A percentile compares a stretch with the other conserved stretches of the same genome.
Evolutionary conservation across 1,139 yeast species (phyloP).

Genomic region (Schizosaccharomyces versatilis): DNA sequence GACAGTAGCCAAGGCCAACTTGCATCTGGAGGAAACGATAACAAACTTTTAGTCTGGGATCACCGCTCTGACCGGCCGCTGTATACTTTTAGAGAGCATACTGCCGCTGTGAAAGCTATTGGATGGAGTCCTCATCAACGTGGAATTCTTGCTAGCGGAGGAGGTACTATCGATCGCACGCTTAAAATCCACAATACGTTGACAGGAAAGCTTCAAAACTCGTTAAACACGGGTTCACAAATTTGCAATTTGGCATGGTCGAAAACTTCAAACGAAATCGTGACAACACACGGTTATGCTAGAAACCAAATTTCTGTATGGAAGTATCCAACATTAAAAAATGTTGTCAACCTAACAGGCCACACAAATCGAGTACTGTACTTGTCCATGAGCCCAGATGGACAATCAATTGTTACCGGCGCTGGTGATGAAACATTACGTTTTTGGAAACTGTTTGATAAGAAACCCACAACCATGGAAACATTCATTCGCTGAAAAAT

Average conservation of each 20-base stretch:
- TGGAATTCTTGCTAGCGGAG: constrained; percentile 84
- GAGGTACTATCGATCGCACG: constrained; percentile 85
- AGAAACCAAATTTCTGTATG: constrained; percentile 79
- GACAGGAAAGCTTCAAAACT: constrained; percentile 50
- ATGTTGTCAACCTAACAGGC: constrained; percentile 79
- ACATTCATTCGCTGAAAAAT: background rate
- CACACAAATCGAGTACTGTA: constrained; percentile 85
- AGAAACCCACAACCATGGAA: background rate
- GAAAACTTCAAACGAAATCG: constrained; percentile 70
- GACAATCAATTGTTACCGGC: constrained; percentile 93
- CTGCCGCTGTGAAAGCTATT: constrained; percentile 88
- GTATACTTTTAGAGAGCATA: constrained; percentile 57
- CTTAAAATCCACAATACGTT: constrained; percentile 84
- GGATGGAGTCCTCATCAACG: constrained; percentile 97
- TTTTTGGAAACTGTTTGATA: constrained; percentile 15
- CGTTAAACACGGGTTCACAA: constrained; percentile 84
- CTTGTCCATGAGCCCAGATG: constrained; percentile 84
- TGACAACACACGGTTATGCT: constrained; percentile 87
- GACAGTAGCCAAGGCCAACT: constrained; percentile 48
- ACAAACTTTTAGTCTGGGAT: constrained; percentile 68
- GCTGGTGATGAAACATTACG: constrained; percentile 89
- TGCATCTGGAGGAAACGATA: constrained; percentile 90
- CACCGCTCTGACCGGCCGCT: constrained; percentile 52
- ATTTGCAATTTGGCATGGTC: constrained; percentile 92
- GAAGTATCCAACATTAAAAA: constrained; percentile 88